Percentiles rank a stretch among this genome's conserved stretches.
phyloP scores from a whole-genome alignment of 768 basidiomycete genomes.

The Lactarius evosmus region DNA sequence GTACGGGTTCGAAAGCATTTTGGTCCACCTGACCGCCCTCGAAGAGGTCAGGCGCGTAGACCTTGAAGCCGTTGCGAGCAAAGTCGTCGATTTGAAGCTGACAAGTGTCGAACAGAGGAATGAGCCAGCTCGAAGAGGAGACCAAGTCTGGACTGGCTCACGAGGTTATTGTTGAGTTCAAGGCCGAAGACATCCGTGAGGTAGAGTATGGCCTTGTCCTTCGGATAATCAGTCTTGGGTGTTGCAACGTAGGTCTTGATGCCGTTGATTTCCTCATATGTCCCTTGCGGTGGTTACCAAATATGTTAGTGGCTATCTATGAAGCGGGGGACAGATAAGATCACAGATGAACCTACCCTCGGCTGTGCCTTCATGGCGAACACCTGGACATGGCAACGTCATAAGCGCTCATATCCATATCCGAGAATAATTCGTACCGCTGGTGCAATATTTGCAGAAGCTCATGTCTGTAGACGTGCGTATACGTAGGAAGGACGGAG shows the following conservation, averaged over 20 bases:
- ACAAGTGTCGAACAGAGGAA: not conserved
- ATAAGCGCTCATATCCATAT: not conserved
- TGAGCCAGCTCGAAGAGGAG: not conserved
- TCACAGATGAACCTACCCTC: conserved; percentile 31
- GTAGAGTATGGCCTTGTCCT: conserved; percentile 43
- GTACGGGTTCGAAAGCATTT: conserved; percentile 27
- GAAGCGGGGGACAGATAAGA: not conserved
- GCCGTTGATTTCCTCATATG: conserved; percentile 36
- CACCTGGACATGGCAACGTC: conserved; percentile 28
- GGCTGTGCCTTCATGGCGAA: conserved; percentile 38
- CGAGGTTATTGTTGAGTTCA: conserved; percentile 36
- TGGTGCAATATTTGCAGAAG: conserved; percentile 54
- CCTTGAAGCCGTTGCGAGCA: conserved; percentile 39
- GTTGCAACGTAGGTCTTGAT: conserved; percentile 43
- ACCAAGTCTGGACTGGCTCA: conserved; percentile 9
- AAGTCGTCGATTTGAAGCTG: conserved; percentile 46
- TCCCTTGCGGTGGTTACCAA: conserved; percentile 30
- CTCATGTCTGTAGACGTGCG: conserved; percentile 38
- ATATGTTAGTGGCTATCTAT: not conserved
- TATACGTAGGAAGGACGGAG: not conserved
- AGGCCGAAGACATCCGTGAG: conserved; percentile 41
- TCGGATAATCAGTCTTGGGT: conserved; percentile 39
- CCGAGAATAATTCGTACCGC: conserved; percentile 38
- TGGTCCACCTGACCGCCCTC: conserved; percentile 31
- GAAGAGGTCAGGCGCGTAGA: conserved; percentile 26